phyloP scores from a whole-genome alignment of 345 rosid species.

The Eutrema japonicum region DNA sequence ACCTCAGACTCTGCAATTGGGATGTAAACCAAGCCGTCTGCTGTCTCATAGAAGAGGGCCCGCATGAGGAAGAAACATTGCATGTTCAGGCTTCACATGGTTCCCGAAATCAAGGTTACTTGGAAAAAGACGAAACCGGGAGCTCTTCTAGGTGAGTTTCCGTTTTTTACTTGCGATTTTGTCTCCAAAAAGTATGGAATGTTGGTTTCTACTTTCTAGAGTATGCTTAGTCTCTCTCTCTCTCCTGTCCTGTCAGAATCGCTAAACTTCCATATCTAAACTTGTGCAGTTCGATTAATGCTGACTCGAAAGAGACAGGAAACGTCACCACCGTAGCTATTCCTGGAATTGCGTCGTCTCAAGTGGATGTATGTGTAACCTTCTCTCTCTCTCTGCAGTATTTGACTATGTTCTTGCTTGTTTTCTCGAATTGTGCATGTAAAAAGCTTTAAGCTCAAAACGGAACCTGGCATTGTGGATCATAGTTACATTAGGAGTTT shows the following conservation, averaged over 20 bases:
- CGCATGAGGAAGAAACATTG: neutral
- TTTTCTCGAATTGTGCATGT: neutral
- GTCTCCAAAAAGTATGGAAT: neutral
- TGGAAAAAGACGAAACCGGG: neutral
- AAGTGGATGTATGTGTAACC: constrained; percentile 31
- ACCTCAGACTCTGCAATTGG: neutral
- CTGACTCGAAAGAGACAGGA: constrained; percentile 18
- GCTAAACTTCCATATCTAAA: constrained; percentile 10
- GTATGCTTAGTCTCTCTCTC: constrained; percentile 4
- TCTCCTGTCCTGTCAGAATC: constrained; percentile 4
- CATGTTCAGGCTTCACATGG: constrained; percentile 15
- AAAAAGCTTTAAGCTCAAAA: constrained; percentile 18
- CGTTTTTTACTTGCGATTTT: too few species aligned
- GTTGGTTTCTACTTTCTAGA: neutral
- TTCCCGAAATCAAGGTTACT: constrained; percentile 1
- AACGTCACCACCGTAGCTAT: neutral
- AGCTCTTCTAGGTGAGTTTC: constrained; percentile 17
- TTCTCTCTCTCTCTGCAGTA: constrained; percentile 17
- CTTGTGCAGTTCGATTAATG: constrained; percentile 23
- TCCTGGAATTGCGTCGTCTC: constrained; percentile 20
- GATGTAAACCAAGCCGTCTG: neutral
- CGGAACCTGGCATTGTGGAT: neutral
- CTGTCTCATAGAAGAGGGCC: neutral
- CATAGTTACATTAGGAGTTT: constrained; percentile 7
- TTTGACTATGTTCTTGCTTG: constrained; percentile 12